phyloP scores from a whole-genome alignment of 2,329 filamentous ascomycete species.

The Scedosporium boydii region DNA sequence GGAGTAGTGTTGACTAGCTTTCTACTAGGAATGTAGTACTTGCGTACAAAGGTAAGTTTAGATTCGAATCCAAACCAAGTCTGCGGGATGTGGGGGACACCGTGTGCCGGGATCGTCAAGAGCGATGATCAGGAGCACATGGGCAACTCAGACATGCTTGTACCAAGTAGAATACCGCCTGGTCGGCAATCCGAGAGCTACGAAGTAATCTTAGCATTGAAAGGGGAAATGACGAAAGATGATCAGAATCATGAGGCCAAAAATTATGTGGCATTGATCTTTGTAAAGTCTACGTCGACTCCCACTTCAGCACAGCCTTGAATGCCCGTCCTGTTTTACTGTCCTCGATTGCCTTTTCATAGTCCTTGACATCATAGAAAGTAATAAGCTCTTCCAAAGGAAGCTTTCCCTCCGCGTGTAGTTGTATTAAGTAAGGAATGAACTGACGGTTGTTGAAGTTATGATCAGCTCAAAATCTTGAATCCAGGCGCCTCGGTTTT shows the following conservation, averaged over 20 bases:
- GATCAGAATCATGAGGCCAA: not conserved
- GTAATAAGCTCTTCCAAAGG: conserved; percentile 22
- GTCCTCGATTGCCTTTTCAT: conserved; percentile 18
- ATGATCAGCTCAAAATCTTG: not conserved
- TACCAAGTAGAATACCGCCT: no score
- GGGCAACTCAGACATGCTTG: no score
- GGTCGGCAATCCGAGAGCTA: no score
- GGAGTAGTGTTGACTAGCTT: no score
- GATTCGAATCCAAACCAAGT: no score
- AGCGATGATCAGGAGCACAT: no score
- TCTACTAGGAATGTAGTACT: no score
- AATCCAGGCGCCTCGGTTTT: not conserved
- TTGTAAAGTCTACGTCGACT: not conserved
- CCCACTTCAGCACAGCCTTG: conserved; percentile 24
- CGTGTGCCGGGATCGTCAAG: no score
- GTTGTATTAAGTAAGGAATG: conserved; percentile 22
- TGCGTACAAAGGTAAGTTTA: no score
- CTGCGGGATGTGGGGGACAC: no score
- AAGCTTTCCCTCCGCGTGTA: conserved; percentile 21
- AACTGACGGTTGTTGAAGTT: conserved; percentile 14
- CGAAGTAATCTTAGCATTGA: no score
- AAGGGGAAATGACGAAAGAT: no score
- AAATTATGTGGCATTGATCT: not conserved
- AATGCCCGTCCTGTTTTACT: conserved; percentile 19
- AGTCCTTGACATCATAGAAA: conserved; percentile 21